These are phyloP conservation scores for Fusarium oligoseptatum DNA, from an alignment of 2,329 filamentous ascomycete genomes.

Conservation along the genomic window DNA sequence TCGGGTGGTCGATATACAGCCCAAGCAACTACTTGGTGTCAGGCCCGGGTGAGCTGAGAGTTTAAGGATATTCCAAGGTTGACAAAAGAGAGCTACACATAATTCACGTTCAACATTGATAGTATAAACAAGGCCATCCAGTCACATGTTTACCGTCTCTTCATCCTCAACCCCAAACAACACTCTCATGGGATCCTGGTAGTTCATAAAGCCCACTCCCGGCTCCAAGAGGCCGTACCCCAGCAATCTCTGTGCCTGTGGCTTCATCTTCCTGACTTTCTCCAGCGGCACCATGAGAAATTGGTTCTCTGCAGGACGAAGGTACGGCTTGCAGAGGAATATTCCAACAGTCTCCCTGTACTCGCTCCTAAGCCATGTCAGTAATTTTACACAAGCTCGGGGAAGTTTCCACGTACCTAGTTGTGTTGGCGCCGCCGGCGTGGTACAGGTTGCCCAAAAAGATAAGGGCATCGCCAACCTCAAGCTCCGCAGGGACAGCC, in stretches of 20 bases:
- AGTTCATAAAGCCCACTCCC: constrained; percentile 26
- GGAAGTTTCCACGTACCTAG: constrained; percentile 19
- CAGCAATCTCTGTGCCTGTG: constrained; percentile 22
- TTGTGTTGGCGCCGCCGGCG: constrained; percentile 55
- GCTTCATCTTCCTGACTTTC: constrained; percentile 16
- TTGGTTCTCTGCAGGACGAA: constrained; percentile 27
- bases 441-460: constrained; percentile 57
- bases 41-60: not conserved
- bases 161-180: constrained; percentile 30
- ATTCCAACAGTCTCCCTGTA: constrained; percentile 28
- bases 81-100: not conserved
- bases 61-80: too few relatives aligned
- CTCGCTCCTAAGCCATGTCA: not conserved
- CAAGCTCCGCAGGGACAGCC: constrained; percentile 55
- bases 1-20: constrained; percentile 19
- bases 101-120: not conserved
- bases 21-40: not conserved
- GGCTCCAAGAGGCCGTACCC: constrained; percentile 26
- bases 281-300: constrained; percentile 30
- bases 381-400: not conserved
- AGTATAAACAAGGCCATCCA: not conserved
- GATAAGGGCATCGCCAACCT: constrained; percentile 56
- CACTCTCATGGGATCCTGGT: constrained; percentile 32
- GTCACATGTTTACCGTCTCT: constrained; percentile 25
- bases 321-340: constrained; percentile 27